Evolutionary conservation across 169 alveolate species (phyloP), one percentile per base, ranked within the genome.

Genomic region (Plasmodium knowlesi): DNA sequence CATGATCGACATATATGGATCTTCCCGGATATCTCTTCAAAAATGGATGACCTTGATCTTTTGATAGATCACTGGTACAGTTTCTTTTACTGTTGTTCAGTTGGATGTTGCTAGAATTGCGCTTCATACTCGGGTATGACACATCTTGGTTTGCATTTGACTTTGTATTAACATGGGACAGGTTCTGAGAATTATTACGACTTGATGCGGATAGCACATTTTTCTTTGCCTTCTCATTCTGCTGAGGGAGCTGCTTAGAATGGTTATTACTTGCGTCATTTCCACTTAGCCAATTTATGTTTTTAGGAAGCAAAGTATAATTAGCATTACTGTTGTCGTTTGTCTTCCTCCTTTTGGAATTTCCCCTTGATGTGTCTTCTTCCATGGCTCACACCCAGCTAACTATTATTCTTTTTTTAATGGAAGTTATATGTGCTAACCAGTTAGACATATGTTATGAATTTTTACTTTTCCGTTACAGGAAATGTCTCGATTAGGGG

Each of bases 311-410:
- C 70, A 28, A 19, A 28, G 39, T 74, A 16, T 74, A 79, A 43
- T 46, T 89, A 37, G 53, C 34, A 67, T 25, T 16, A 28, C 37
- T 79, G 14, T 12, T 76, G 25, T 79, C 71, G 19, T 80, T 57
- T 3, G 57, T 78, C 54, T 89, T 89, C 82, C 82, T 53, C 43
- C 82, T 89, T 89, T 89, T 89, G 28, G 71, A 61, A 32, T 32
- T 61, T 41, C 71, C 82, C 32, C 22, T 30, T 57, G 22, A 22
- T 57, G n/a, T 67, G 34, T 89, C 72, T 61, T 89, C 81, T 78
- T 79, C 89, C 89, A 79, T 89, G 43, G 25, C 79, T 79, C 22
- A 19, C 22, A 19, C 9, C 39, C 19, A 67, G 32, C 28, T 70
- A 67, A 43, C 73, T 83, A 28, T 32, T 34, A 57, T 83, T 57